Evolutionary conservation across 768 basidiomycete genomes (phyloP), one percentile per base, ranked within the genome.

Genomic region (Podaxis carcinomalis): DNA sequence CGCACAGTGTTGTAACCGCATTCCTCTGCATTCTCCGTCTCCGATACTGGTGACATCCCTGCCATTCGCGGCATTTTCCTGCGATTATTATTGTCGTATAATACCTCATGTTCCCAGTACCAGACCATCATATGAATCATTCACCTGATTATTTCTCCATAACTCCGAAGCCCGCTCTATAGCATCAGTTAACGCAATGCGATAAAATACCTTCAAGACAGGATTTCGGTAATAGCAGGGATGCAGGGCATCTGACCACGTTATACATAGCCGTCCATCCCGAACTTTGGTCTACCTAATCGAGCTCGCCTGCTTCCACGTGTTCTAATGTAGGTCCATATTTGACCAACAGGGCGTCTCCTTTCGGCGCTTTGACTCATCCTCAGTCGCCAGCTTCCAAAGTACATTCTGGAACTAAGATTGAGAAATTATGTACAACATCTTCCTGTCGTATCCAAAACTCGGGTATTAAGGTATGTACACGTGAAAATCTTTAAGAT

Each of bases 401-500:
- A 35, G 9, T 54, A 25, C 21, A 54, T 36, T 54, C 37, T 39
- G 32, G n/a, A 11, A 13, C 46, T 47, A 52, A 23, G 42, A 25
- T 50, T 37, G 23, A 14, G 46, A 55, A n/a, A 36, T 44, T 44
- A 61, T 54, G 23, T 55, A 61, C 50, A 51, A 16, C 13, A 39
- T 49, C 21, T 49, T 49, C n/a, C 10, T 35, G 54, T 23, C 59
- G 32, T 54, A 54, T 54, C 52, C 53, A 61, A 36, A 47, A 52
- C 27, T 52, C 7, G 19, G n/a, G 19, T 54, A 55, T 32, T 60
- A 60, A 55, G 19, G 44, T 49, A 61, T 50, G 44, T 61, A 61
- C 46, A 19, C 25, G 42, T 5, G 42, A 49, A 49, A 23, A 2
- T 23, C 23, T 10, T 2, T 54, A 44, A 28, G 35, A 53, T 9